These are phyloP conservation scores for Priceomyces haplophilus DNA, from an alignment of 805 yeast species.

Conservation along the genomic window DNA sequence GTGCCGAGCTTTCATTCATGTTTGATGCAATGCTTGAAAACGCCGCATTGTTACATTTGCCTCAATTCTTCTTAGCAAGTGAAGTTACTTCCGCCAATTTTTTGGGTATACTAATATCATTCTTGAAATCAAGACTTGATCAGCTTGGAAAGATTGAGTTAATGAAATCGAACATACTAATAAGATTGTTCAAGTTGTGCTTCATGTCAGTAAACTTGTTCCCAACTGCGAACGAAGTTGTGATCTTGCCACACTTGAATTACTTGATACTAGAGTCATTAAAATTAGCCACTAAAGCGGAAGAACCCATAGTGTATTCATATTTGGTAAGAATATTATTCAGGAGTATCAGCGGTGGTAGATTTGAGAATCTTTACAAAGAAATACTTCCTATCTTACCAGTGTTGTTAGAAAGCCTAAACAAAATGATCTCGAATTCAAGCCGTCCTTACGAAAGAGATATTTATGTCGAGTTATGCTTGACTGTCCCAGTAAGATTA, in stretches of 20 bases:
- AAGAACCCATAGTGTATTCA: slow-evolving; percentile 88
- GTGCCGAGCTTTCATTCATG: slow-evolving; percentile 71
- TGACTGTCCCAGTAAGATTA: slow-evolving; percentile 92
- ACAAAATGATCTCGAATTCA: slow-evolving; percentile 77
- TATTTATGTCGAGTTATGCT: slow-evolving; percentile 88
- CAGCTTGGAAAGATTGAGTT: slow-evolving; percentile 80
- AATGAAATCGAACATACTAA: slow-evolving; percentile 73
- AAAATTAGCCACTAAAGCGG: slow-evolving; percentile 75
- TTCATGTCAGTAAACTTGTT: slow-evolving; percentile 94
- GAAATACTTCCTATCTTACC: slow-evolving; percentile 91
- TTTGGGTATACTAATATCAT: slow-evolving; percentile 76
- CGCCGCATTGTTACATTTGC: slow-evolving; percentile 83
- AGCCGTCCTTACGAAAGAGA: slow-evolving; percentile 88
- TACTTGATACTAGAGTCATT: slow-evolving; percentile 78
- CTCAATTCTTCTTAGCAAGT: slow-evolving; percentile 90
- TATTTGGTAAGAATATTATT: slow-evolving; percentile 84
- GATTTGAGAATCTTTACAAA: slow-evolving; percentile 89
- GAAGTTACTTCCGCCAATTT: slow-evolving; percentile 94
- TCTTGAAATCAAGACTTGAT: slow-evolving; percentile 67
- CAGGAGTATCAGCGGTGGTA: slow-evolving; percentile 94
- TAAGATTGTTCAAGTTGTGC: slow-evolving; percentile 84
- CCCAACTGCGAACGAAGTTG: slow-evolving; percentile 83
- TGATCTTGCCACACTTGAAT: slow-evolving; percentile 83
- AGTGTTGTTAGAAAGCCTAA: slow-evolving; percentile 78
- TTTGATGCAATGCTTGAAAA: slow-evolving; percentile 78